A percentile compares a stretch with the other conserved stretches of the same genome.
Evolutionary conservation across 164 flowering plant species (phyloP).

Genomic region (Houttuynia cordata): DNA sequence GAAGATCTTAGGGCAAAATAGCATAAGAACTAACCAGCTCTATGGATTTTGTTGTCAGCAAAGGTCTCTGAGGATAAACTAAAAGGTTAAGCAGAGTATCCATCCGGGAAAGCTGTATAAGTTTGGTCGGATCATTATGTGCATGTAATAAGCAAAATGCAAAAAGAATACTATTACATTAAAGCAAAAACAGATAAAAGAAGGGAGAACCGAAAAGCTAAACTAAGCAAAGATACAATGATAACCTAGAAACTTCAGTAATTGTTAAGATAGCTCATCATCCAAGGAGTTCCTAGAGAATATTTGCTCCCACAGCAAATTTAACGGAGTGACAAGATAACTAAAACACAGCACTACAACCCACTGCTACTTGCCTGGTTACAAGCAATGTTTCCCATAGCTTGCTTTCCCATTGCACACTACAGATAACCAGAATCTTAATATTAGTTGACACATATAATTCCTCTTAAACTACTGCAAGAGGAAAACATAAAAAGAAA

Average conservation of each 20-base stretch:
- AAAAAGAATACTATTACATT: no score
- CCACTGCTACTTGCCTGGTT: slow-evolving; percentile 57
- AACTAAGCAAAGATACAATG: no score
- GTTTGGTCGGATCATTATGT: background rate
- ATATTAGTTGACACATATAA: background rate
- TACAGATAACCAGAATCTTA: slow-evolving; percentile 10
- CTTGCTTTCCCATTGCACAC: slow-evolving; percentile 99
- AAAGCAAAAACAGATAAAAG: background rate
- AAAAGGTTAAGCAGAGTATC: slow-evolving; percentile 76
- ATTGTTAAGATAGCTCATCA: no score
- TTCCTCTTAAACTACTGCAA: background rate
- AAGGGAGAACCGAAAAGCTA: background rate
- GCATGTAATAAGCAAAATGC: background rate
- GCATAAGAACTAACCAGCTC: slow-evolving; percentile 64
- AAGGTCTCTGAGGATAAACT: slow-evolving; percentile 95
- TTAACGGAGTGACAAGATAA: background rate
- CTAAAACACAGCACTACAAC: background rate
- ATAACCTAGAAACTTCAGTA: no score
- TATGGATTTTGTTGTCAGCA: slow-evolving; percentile 85
- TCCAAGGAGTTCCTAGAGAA: no score
- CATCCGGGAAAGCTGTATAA: slow-evolving; percentile 62
- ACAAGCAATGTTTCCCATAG: slow-evolving; percentile 98
- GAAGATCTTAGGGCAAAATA: background rate
- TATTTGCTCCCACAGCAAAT: background rate
- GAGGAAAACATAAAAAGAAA: background rate